phyloP scores from a whole-genome alignment of 768 basidiomycete species.

The Hebeloma cylindrosporum region DNA sequence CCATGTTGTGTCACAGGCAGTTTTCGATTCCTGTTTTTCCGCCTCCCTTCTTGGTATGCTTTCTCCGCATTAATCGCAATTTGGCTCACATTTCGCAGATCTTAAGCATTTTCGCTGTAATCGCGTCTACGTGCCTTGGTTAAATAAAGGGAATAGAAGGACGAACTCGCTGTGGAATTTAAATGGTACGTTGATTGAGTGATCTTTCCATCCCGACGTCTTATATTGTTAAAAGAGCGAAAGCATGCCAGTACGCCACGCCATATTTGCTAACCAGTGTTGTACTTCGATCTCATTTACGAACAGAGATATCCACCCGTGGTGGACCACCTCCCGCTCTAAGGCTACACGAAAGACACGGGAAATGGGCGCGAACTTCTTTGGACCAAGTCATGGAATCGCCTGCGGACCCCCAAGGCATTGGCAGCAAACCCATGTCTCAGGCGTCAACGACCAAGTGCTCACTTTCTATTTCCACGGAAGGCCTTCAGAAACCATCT shows the following conservation, averaged over 20 bases:
- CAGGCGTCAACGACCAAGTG: not conserved
- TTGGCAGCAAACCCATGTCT: too few relatives aligned
- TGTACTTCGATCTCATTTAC: not conserved
- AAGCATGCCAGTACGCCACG: conserved; percentile 13
- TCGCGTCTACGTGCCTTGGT: conserved; percentile 46
- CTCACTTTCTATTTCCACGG: not conserved
- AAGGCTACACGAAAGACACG: conserved; percentile 3
- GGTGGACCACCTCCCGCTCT: conserved; percentile 1
- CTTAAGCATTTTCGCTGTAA: conserved; percentile 45
- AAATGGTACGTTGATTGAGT: conserved; percentile 26
- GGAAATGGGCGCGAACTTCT: conserved; percentile 14
- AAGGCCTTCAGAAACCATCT: not conserved
- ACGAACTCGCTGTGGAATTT: conserved; percentile 34
- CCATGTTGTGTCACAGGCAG: too few relatives aligned
- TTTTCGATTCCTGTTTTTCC: conserved; percentile 43
- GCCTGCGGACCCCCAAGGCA: conserved; percentile 8
- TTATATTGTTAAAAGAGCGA: conserved; percentile 3
- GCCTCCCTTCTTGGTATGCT: conserved; percentile 38
- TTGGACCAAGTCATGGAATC: conserved; percentile 15
- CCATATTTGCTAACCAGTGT: not conserved
- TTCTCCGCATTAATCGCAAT: not conserved
- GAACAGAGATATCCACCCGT: conserved; percentile 10
- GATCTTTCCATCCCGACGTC: not conserved
- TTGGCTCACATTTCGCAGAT: conserved; percentile 26
- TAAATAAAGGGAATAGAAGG: conserved; percentile 40